Conservation (phyloP, 2,329 filamentous ascomycete species). For the Aspergillus oerlinghausenensis region DNA sequence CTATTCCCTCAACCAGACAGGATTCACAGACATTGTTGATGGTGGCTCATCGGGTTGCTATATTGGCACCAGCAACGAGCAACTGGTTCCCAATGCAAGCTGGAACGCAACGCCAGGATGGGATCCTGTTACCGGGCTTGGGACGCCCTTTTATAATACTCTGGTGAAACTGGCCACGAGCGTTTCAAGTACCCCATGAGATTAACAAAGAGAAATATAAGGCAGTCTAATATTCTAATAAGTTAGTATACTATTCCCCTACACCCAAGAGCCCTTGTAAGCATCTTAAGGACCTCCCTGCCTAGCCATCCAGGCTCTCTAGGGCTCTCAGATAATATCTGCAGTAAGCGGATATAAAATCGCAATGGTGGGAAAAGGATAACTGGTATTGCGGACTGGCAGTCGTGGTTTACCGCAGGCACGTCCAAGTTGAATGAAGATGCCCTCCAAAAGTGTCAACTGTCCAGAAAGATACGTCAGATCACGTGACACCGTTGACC, state of each 20-base stretch:
- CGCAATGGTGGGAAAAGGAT: no score
- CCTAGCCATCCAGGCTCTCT: no score
- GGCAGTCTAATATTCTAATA: no score
- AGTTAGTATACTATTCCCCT: no score
- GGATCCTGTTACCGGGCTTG: conserved; percentile 48
- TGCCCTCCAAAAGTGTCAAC: no score
- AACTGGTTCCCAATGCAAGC: conserved; percentile 41
- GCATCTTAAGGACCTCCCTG: no score
- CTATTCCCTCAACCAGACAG: conserved; percentile 44
- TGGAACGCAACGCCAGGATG: conserved; percentile 50
- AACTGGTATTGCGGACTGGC: no score
- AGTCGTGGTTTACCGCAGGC: no score
- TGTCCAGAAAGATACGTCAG: not conserved
- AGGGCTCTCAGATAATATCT: not conserved
- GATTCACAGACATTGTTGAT: conserved; percentile 47
- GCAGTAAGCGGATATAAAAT: not conserved
- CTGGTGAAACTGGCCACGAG: conserved; percentile 11
- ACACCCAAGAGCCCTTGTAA: no score
- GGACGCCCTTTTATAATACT: conserved; percentile 15
- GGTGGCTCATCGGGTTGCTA: conserved; percentile 46
- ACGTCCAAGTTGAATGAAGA: no score
- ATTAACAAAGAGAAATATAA: no score
- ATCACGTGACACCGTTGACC: conserved; percentile 1
- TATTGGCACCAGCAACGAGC: conserved; percentile 33
- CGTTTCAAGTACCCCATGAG: not conserved